phyloP scores from a whole-genome alignment of 257 asterid genomes.

The Orobanche coerulescens region DNA sequence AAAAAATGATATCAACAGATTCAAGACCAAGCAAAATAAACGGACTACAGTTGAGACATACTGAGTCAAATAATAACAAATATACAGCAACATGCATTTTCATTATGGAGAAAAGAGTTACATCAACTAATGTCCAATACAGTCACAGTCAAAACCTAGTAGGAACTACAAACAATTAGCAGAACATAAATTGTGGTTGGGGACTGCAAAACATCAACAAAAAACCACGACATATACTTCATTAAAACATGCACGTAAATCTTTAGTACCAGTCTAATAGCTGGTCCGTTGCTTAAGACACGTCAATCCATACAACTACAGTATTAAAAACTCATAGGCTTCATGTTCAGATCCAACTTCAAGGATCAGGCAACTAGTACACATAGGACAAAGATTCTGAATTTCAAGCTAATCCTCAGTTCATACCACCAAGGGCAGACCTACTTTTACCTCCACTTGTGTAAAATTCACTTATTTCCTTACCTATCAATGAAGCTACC shows the following conservation, averaged over 20 bases:
- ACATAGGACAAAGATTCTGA: neutral
- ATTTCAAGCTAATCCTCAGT: neutral
- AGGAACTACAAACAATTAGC: neutral
- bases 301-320: neutral
- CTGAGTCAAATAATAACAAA: neutral
- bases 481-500: neutral
- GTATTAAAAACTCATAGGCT: neutral
- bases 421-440: neutral
- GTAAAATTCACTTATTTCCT: neutral
- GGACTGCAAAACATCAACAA: neutral
- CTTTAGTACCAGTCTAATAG: neutral
- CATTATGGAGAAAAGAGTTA: neutral
- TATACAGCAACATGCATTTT: neutral
- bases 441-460: neutral
- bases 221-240: constrained; percentile 3
- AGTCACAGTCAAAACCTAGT: neutral
- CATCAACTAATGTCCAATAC: neutral
- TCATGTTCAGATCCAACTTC: neutral
- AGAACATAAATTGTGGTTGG: neutral
- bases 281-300: neutral
- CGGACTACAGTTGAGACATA: neutral
- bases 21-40: constrained; percentile 2
- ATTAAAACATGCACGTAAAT: neutral
- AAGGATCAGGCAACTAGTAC: neutral
- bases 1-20: constrained; percentile 8